phyloP scores from a whole-genome alignment of 352 stramenopile species.

The Pythium guiyangense region DNA sequence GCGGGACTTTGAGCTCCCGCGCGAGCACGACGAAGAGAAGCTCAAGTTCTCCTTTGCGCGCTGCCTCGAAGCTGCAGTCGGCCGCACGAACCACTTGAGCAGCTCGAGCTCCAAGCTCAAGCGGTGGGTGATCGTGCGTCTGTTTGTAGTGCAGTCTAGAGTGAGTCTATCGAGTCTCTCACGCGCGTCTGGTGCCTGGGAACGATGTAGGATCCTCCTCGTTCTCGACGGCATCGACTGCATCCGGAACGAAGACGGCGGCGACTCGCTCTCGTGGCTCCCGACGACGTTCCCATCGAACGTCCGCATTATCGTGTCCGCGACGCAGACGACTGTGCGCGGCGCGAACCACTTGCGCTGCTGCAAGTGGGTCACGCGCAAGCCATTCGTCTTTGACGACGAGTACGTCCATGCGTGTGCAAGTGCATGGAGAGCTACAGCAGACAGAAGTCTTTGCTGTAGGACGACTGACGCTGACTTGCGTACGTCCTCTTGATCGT shows the following conservation, averaged over 20 bases:
- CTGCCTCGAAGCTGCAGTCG: conserved; percentile 67
- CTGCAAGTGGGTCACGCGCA: conserved; percentile 38
- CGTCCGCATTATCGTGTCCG: conserved; percentile 74
- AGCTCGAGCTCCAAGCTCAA: conserved; percentile 30
- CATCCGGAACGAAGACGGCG: conserved; percentile 74
- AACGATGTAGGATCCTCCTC: conserved; percentile 55
- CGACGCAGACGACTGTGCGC: conserved; percentile 29
- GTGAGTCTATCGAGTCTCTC: background rate
- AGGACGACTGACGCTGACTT: background rate
- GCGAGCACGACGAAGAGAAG: conserved; percentile 81
- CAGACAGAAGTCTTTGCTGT: too few relatives aligned
- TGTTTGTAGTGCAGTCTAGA: background rate
- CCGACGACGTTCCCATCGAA: conserved; percentile 59
- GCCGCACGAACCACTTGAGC: conserved; percentile 29
- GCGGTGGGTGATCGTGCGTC: conserved; percentile 14
- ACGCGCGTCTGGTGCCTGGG: too few relatives aligned
- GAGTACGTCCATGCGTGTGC: conserved; percentile 30
- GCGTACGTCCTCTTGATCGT: background rate
- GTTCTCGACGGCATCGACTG: conserved; percentile 81
- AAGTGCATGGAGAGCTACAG: background rate
- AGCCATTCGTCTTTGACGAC: conserved; percentile 52
- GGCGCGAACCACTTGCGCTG: conserved; percentile 26
- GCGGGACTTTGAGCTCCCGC: conserved; percentile 76
- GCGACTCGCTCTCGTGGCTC: conserved; percentile 82
- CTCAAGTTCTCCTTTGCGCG: conserved; percentile 80